Conservation (phyloP, 106 monocot genomes). For the Apostasia ramifera region DNA sequence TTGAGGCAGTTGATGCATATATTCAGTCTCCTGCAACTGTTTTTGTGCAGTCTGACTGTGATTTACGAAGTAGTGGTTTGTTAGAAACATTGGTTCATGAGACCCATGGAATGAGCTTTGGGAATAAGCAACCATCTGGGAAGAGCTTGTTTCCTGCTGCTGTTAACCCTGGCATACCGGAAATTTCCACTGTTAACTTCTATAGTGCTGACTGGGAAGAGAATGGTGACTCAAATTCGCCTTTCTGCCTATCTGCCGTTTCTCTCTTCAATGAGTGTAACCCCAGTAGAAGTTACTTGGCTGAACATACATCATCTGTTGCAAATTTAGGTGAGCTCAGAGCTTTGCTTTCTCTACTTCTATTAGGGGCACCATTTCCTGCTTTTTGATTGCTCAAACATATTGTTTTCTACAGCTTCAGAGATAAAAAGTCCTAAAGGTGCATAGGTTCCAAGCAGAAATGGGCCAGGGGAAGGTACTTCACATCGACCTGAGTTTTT, state of each 20-base stretch:
- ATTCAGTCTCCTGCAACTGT: slow-evolving; percentile 21
- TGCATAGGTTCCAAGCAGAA: background rate
- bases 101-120: slow-evolving; percentile 18
- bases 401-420: slow-evolving; percentile 6
- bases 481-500: slow-evolving; percentile 8
- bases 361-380: background rate
- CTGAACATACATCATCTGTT: slow-evolving; percentile 6
- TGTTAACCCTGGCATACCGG: background rate
- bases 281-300: slow-evolving; percentile 18
- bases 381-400: background rate
- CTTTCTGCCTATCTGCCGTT: slow-evolving; percentile 18
- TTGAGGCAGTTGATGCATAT: slow-evolving; percentile 13
- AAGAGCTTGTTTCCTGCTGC: slow-evolving; percentile 30
- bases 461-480: background rate
- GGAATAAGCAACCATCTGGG: slow-evolving; percentile 17
- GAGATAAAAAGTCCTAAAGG: background rate
- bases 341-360: background rate
- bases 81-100: slow-evolving; percentile 49
- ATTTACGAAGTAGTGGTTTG: slow-evolving; percentile 38
- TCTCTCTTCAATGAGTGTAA: slow-evolving; percentile 27
- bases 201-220: slow-evolving; percentile 11
- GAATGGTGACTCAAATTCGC: slow-evolving; percentile 13
- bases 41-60: slow-evolving; percentile 19
- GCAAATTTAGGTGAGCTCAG: slow-evolving; percentile 18
- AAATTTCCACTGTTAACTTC: slow-evolving; percentile 1